Percentiles rank a stretch among this genome's conserved stretches.
Conservation (phyloP, 2,329 filamentous ascomycete species). For the Tetracladium maxilliforme region DNA sequence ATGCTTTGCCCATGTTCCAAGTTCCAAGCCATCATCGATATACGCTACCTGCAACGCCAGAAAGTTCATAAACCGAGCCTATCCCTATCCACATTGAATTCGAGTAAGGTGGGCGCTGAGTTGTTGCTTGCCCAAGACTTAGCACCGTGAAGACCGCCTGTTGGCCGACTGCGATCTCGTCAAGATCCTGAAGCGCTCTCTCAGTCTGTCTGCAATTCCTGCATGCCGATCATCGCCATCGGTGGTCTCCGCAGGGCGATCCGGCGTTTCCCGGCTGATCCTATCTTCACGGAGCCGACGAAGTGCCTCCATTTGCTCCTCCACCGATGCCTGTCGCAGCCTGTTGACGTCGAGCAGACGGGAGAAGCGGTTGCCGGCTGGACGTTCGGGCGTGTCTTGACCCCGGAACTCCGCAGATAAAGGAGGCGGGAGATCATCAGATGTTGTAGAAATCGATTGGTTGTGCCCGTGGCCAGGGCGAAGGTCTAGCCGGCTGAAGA, state of each 20-base stretch:
- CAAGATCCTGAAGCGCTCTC: slow-evolving; percentile 11
- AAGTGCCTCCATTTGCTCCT: slow-evolving; percentile 47
- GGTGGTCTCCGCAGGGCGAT: slow-evolving; percentile 12
- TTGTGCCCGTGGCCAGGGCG: slow-evolving; percentile 11
- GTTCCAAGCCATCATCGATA: too few species aligned
- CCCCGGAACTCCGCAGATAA: slow-evolving; percentile 21
- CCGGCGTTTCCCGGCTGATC: too few species aligned
- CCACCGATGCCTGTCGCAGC: slow-evolving; percentile 40
- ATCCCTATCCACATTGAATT: too few species aligned
- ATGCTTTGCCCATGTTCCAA: too few species aligned
- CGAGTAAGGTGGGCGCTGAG: too few species aligned
- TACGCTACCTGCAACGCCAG: too few species aligned
- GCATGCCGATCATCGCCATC: slow-evolving; percentile 1
- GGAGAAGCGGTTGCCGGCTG: slow-evolving; percentile 29
- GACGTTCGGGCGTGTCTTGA: slow-evolving; percentile 13
- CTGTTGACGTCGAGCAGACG: slow-evolving; percentile 40
- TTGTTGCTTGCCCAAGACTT: too few species aligned
- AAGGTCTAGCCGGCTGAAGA: slow-evolving; percentile 18
- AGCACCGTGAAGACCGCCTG: too few species aligned
- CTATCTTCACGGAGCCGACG: slow-evolving; percentile 31
- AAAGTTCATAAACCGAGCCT: too few species aligned
- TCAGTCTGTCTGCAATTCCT: slow-evolving; percentile 6
- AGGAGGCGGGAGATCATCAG: slow-evolving; percentile 21
- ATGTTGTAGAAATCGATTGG: slow-evolving; percentile 6
- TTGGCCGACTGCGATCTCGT: too few species aligned